Evolutionary conservation across 225 moss, liverwort and hornwort species (phyloP).

Genomic region (Takakia lepidozioides): DNA sequence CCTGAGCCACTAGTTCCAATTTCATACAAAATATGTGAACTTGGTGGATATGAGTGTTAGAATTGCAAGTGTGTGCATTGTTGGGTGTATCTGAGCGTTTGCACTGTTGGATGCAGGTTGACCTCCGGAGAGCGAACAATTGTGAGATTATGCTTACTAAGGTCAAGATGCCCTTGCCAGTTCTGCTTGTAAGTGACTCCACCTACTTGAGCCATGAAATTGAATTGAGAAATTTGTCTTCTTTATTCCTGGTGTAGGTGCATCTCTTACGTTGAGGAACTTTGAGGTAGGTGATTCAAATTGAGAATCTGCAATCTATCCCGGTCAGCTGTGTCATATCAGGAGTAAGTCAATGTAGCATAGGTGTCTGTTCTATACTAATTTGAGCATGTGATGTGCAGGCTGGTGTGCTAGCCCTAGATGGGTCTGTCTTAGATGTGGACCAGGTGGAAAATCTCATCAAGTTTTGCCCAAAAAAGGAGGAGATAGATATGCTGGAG

Average conservation of each 20-base stretch:
- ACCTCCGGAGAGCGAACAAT: constrained; percentile 84
- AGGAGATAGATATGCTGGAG: constrained; percentile 91
- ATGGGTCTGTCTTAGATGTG: constrained; percentile 66
- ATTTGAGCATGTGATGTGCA: constrained; percentile 12
- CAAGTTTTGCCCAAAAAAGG: constrained; percentile 82
- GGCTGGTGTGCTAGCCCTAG: constrained; percentile 81
- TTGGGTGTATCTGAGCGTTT: no score
- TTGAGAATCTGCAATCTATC: no score
- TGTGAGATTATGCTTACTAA: constrained; percentile 96
- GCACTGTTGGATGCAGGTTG: constrained; percentile 87
- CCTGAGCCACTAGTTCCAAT: no score
- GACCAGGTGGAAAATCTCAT: constrained; percentile 92
- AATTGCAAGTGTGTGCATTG: no score
- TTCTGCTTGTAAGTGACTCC: constrained; percentile 65
- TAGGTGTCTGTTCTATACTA: neutral
- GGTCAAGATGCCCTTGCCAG: constrained; percentile 91
- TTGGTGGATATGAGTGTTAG: no score
- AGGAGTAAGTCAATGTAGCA: neutral
- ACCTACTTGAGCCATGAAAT: no score
- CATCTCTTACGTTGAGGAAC: neutral
- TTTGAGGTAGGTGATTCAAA: no score
- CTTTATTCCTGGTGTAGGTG: no score
- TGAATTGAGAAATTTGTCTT: no score
- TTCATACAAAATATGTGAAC: no score
- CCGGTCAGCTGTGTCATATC: no score